Percentiles rank a stretch among this genome's conserved stretches.
Evolutionary conservation across 305 asterid genomes (phyloP).

Genomic region (Stenogyne calaminthoides): DNA sequence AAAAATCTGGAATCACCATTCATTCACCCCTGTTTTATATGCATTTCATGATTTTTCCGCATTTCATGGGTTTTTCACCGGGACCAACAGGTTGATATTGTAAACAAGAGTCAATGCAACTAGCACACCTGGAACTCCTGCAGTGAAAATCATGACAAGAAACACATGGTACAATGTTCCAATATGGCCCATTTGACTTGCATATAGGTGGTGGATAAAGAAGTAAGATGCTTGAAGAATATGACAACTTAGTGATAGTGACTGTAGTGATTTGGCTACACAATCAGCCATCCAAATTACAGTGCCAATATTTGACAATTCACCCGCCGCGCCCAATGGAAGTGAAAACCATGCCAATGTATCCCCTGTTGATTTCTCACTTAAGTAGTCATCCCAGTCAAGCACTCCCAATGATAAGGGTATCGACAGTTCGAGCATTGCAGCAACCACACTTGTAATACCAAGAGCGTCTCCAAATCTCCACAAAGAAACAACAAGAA

Average conservation of each 20-base stretch:
- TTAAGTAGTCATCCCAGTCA: too few species aligned
- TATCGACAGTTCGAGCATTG: too few species aligned
- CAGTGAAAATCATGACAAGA: conserved; percentile 90
- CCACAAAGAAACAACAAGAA: too few species aligned
- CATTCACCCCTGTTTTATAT: too few species aligned
- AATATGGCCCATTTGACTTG: conserved; percentile 89
- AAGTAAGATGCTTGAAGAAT: conserved; percentile 87
- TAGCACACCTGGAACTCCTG: conserved; percentile 85
- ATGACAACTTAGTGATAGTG: conserved; percentile 77
- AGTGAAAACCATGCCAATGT: conserved; percentile 98
- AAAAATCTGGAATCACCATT: too few species aligned
- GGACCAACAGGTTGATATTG: conserved; percentile 77
- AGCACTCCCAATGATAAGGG: too few species aligned
- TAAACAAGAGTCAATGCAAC: conserved; percentile 83
- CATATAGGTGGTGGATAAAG: conserved; percentile 82
- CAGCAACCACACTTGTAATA: too few species aligned
- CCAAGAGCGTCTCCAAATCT: too few species aligned
- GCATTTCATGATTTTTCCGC: too few species aligned
- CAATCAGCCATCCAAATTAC: conserved; percentile 83
- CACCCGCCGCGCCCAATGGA: conserved; percentile 92
- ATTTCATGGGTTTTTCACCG: too few species aligned
- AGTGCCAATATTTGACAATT: conserved; percentile 81
- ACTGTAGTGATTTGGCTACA: conserved; percentile 66
- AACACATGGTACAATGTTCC: conserved; percentile 93
- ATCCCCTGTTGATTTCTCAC: too few species aligned